Evolutionary conservation across 2,329 filamentous ascomycete genomes (phyloP), one percentile per base, ranked within the genome.

Genomic region (Trichoderma semiorbis): DNA sequence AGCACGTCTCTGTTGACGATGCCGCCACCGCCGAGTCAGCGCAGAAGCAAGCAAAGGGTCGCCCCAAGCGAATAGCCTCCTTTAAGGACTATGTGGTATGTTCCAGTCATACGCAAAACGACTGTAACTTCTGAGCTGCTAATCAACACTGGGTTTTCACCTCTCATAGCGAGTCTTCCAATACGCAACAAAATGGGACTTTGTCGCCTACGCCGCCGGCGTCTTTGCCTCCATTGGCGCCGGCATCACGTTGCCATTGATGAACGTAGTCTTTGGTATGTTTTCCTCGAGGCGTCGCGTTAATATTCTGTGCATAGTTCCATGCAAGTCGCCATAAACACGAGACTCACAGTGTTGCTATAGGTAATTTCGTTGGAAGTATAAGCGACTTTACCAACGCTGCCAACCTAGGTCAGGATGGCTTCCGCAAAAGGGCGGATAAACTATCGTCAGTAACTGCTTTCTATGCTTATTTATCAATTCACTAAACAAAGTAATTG

Each of bases 181-280:
- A 21, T 89, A 89, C 80, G 86, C 85, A 21, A 85, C 80, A n/a
- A 82, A 80, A 76, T 85, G 83, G 83, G 87, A 89, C 74, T 82
- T 83, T 57, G 72, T 84, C 39, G 80, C 87, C 47, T 85, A 88
- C 76, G 79, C 77, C n/a, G 78, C 80, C 7, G 87, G 85, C 24
- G 76, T 79, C 18, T 7, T 87, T 50, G 84, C 87, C 61, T 86
- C 86, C 18, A 81, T 87, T 11, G 87, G 84, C 26, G 83, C 86
- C 2, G 88, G 88, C 70, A 78, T 85, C 58, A 89, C 88, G 1
- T 78, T 90, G 61, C 88, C 88, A 0, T 75, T 90, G 62, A 88
- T 90, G 84, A 90, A 89, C 70, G 83, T 89, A 14, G 81, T 89
- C 16, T 89, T 89, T 76, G 87, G 86, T 84, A 79, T 76, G 78